Percentiles rank a stretch among this genome's conserved stretches.
These are phyloP conservation scores for Talinum fruticosum DNA, from an alignment of 148 eudicot genomes.

Conservation along the genomic window DNA sequence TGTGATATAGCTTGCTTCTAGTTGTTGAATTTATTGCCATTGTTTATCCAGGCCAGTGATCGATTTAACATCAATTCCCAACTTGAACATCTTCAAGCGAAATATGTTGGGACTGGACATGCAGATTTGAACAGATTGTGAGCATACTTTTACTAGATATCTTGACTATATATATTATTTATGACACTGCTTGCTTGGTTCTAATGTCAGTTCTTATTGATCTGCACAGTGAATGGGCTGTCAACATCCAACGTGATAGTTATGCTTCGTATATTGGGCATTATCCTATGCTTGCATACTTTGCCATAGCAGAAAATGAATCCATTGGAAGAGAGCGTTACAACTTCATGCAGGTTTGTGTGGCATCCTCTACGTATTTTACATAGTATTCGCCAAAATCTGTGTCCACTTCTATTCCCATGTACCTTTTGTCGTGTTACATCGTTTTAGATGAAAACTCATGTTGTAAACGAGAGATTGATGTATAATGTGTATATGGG, in stretches of 20 bases:
- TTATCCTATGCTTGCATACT: conserved; percentile 87
- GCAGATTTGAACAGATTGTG: conserved; percentile 93
- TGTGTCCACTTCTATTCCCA: too few relatives aligned
- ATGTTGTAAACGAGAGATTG: background rate
- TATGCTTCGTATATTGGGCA: conserved; percentile 94
- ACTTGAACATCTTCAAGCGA: conserved; percentile 97
- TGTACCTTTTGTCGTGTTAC: background rate
- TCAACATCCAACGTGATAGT: conserved; percentile 91
- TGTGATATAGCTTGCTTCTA: background rate
- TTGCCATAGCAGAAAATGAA: conserved; percentile 91
- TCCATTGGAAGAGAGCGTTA: conserved; percentile 94
- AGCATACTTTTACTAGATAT: conserved; percentile 15
- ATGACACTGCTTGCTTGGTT: background rate
- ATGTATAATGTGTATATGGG: background rate
- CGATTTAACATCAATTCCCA: conserved; percentile 96
- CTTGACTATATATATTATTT: background rate
- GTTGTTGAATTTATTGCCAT: background rate
- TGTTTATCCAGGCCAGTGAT: conserved; percentile 78
- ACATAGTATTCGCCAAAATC: too few relatives aligned
- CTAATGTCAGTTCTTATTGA: conserved; percentile 9
- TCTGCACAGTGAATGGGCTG: conserved; percentile 83
- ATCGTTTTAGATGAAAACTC: background rate
- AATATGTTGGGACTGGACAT: conserved; percentile 96
- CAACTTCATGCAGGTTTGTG: conserved; percentile 86
- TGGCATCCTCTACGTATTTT: background rate